Evolutionary conservation across 225 moss, liverwort and hornwort species (phyloP).

Genomic region (Polytrichum commune): DNA sequence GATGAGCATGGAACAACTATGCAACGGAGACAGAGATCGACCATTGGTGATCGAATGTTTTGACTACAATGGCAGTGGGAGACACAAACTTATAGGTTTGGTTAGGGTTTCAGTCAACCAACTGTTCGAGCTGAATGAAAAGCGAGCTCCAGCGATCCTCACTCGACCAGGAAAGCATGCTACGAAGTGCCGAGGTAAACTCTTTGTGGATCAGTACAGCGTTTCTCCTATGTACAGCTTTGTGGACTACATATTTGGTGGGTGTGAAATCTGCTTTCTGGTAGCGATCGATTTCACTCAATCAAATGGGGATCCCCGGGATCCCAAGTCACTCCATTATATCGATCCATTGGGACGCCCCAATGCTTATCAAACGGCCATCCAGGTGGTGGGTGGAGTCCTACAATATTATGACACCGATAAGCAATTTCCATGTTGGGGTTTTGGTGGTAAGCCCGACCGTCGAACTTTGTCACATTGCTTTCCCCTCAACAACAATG

Average conservation of each 20-base stretch:
- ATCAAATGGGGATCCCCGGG: constrained; percentile 60
- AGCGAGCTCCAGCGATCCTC: constrained; percentile 12
- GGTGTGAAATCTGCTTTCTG: constrained; percentile 67
- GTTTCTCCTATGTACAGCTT: constrained; percentile 52
- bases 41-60: constrained; percentile 49
- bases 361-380: constrained; percentile 59
- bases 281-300: constrained; percentile 67
- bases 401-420: constrained; percentile 59
- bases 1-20: constrained; percentile 55
- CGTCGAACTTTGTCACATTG: constrained; percentile 63
- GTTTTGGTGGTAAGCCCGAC: constrained; percentile 62
- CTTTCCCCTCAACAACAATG: constrained; percentile 23
- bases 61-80: constrained; percentile 50
- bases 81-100: constrained; percentile 51
- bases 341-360: constrained; percentile 52
- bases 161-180: constrained; percentile 7
- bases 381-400: constrained; percentile 54
- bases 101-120: constrained; percentile 24
- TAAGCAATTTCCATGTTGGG: constrained; percentile 56
- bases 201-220: constrained; percentile 27
- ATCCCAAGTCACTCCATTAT: constrained; percentile 53
- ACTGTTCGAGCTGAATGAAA: constrained; percentile 16
- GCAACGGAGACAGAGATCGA: constrained; percentile 54
- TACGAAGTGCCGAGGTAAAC: constrained; percentile 37
- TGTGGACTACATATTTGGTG: constrained; percentile 52